Percentiles rank a stretch among this genome's conserved stretches.
phyloP scores from a whole-genome alignment of 805 yeast genomes.

The Kregervanrija pseudodelftensis region DNA sequence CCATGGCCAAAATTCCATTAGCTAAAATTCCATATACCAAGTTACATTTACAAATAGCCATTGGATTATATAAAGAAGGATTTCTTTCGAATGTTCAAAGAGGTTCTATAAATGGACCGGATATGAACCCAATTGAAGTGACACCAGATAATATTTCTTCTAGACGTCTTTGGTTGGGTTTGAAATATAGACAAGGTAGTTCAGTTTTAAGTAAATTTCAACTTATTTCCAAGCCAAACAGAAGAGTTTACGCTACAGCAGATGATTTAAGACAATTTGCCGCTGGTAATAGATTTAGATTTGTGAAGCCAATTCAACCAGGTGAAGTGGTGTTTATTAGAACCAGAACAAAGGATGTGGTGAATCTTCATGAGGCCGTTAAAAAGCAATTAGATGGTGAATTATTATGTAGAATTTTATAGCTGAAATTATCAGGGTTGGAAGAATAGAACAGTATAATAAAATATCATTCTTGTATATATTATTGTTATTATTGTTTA shows the following conservation, averaged over 20 bases:
- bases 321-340: conserved; percentile 79
- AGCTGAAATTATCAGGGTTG: no score
- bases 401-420: conserved; percentile 64
- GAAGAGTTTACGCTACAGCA: conserved; percentile 56
- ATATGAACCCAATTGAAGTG: conserved; percentile 59
- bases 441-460: no score
- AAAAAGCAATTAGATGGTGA: conserved; percentile 65
- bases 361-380: conserved; percentile 81
- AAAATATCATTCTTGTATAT: no score
- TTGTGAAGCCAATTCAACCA: conserved; percentile 75
- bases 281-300: conserved; percentile 66
- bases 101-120: conserved; percentile 85
- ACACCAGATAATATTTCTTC: conserved; percentile 84
- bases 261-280: conserved; percentile 68
- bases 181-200: conserved; percentile 75
- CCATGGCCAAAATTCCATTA: conserved; percentile 61
- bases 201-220: conserved; percentile 70
- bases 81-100: conserved; percentile 76
- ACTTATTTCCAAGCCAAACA: conserved; percentile 78
- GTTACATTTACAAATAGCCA: conserved; percentile 74
- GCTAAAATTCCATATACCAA: conserved; percentile 81
- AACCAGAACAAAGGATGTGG: conserved; percentile 40
- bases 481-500: no score
- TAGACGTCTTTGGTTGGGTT: conserved; percentile 84
- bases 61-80: conserved; percentile 86